Conservation (phyloP, 2,329 filamentous ascomycete species). For the Westerdykella sp. region DNA sequence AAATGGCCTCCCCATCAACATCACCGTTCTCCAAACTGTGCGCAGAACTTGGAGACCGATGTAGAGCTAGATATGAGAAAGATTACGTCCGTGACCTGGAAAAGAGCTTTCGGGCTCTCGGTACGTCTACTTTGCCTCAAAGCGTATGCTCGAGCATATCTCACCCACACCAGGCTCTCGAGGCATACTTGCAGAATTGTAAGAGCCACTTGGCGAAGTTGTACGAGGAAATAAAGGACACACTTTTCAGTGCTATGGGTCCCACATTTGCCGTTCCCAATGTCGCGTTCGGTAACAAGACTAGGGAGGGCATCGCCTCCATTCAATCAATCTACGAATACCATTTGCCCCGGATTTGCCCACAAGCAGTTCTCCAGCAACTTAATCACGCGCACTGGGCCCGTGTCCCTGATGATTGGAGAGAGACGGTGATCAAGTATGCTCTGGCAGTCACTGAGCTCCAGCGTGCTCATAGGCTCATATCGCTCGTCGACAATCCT, state of each 20-base stretch:
- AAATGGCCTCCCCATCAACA: background rate
- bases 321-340: background rate
- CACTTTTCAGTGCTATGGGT: background rate
- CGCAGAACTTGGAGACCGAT: constrained; percentile 4
- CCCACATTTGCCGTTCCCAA: background rate
- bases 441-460: constrained; percentile 21
- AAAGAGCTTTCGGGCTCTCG: constrained; percentile 1
- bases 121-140: background rate
- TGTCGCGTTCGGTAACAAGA: background rate
- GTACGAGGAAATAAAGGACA: constrained; percentile 1
- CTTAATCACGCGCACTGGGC: constrained; percentile 15
- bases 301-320: background rate
- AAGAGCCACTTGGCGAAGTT: constrained; percentile 7
- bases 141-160: background rate
- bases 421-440: constrained; percentile 17
- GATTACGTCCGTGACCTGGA: constrained; percentile 2
- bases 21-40: constrained; percentile 10
- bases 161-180: constrained; percentile 1
- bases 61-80: constrained; percentile 13
- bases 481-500: constrained; percentile 8
- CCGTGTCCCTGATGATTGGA: constrained; percentile 17
- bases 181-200: constrained; percentile 10
- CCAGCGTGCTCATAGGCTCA: constrained; percentile 26
- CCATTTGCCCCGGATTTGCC: constrained; percentile 15
- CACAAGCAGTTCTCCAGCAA: constrained; percentile 21